A percentile compares a stretch with the other conserved stretches of the same genome.
These are phyloP conservation scores for Fusarium nygamai DNA, from an alignment of 2,329 filamentous ascomycete species.

Conservation along the genomic window DNA sequence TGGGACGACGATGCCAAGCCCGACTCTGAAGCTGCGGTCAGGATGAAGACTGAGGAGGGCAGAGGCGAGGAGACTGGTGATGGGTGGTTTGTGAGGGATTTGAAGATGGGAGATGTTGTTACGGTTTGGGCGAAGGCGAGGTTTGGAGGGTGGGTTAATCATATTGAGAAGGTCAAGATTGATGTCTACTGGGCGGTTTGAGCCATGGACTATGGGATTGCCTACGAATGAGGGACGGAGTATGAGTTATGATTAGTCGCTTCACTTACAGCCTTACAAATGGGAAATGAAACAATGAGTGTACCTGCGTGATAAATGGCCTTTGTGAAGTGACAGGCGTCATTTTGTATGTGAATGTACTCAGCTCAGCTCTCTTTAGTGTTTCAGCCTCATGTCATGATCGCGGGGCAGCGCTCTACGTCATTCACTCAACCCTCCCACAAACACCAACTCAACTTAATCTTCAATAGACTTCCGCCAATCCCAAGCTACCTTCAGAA, in stretches of 20 bases:
- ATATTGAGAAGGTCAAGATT: conserved; percentile 59
- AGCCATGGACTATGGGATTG: background rate
- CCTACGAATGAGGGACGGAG: background rate
- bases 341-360: background rate
- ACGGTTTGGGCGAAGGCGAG: conserved; percentile 70
- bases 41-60: conserved; percentile 54
- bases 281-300: background rate
- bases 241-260: conserved; percentile 2
- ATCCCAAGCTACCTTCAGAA: background rate
- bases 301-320: accelerated
- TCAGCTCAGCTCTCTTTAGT: background rate
- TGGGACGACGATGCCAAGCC: conserved; percentile 59
- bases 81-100: conserved; percentile 64
- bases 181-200: conserved; percentile 68
- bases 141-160: conserved; percentile 64
- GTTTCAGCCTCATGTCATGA: background rate
- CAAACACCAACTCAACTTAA: background rate
- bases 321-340: background rate
- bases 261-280: background rate
- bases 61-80: conserved; percentile 61
- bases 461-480: background rate
- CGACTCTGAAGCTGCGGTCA: conserved; percentile 52
- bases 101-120: conserved; percentile 69
- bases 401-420: conserved; percentile 11
- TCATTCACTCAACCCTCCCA: background rate